Base-by-base conservation (phyloP, 805 yeast species). In the Saccharomycopsis fibuligera region DNA sequence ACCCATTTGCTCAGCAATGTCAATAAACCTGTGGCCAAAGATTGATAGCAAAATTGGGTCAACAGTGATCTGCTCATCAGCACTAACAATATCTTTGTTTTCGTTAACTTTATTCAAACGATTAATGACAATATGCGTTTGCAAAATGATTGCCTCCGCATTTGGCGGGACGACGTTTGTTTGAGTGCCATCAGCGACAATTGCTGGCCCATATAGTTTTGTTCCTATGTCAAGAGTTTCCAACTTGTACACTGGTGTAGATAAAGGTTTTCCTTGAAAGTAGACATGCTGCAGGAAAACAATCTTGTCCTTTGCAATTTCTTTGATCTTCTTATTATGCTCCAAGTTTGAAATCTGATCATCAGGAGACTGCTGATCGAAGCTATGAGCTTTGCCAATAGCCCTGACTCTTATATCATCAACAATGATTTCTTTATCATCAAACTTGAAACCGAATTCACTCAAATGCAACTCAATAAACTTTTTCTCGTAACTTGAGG, bases 1-100 rank as follows among this genome's bases (percentile, higher is more conserved):
- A 35, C 95, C 91, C 95, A 86, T 86, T 60, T 84, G 91, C 57
- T 86, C 95, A 6, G 96, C 96, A 62, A 87, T 86, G 54, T 87
- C 88, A 91, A 86, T 86, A 62, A 86, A 86, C 52, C 95, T 69
- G 62, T 86, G 89, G 30, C 87, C 83, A 64, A 86, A 86, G 22
- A 86, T 82, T 0, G 95, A 83, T 35, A 86, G 63, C 54, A 80
- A 67, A 30, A 86, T 76, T 1, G 93, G 93, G 56, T 86, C 90
- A 35, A 82, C 66, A 22, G 56, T 51, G 2, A 68, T 62, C 5
- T 64, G 51, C 27, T 60, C 60, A 17, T 56, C 50, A 14, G 43
- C 37, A 5, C 25, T 24, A 14, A 33, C 35, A 23, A 43, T 29
- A 10, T 50, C 30, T 9, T 43, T 54, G 10, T 64, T 22, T n/a